A percentile compares a stretch with the other conserved stretches of the same genome.
phyloP scores from a whole-genome alignment of 768 basidiomycete genomes.

The Mrakia blollopis region DNA sequence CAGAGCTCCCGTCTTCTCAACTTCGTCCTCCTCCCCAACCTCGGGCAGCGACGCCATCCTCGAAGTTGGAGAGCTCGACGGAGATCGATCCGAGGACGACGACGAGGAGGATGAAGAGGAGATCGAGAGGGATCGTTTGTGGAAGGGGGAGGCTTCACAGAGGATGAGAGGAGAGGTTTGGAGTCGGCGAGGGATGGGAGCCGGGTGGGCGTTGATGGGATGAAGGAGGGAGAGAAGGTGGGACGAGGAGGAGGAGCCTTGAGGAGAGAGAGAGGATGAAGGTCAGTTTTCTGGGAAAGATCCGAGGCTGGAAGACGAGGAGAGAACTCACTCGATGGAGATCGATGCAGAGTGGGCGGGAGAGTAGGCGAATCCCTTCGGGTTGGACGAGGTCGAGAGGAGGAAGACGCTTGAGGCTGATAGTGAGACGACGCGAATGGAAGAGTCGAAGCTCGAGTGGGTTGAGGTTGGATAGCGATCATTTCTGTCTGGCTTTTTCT shows the following conservation, averaged over 20 bases:
- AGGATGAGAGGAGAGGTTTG: background rate
- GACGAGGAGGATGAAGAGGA: too few relatives aligned
- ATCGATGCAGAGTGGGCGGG: background rate
- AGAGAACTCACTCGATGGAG: background rate
- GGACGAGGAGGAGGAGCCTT: background rate
- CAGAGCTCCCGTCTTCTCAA: background rate
- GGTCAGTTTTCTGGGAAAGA: background rate
- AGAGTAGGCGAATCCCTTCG: background rate
- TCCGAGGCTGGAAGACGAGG: background rate
- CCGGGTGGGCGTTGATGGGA: background rate
- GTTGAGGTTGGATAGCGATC: too few relatives aligned
- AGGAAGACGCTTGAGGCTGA: background rate
- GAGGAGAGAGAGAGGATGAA: background rate
- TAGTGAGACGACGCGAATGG: too few relatives aligned
- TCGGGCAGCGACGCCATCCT: background rate
- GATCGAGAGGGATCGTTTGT: background rate
- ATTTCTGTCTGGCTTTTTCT: too few relatives aligned
- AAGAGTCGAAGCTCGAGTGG: too few relatives aligned
- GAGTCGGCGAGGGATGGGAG: background rate
- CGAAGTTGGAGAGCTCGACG: background rate
- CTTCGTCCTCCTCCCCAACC: background rate
- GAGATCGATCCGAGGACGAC: background rate
- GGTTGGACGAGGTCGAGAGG: background rate
- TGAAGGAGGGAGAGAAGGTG: constrained; percentile 1
- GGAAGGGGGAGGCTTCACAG: background rate